Evolutionary conservation across 2,329 filamentous ascomycete species (phyloP).

Genomic region (Pseudofabraea citricarpa): DNA sequence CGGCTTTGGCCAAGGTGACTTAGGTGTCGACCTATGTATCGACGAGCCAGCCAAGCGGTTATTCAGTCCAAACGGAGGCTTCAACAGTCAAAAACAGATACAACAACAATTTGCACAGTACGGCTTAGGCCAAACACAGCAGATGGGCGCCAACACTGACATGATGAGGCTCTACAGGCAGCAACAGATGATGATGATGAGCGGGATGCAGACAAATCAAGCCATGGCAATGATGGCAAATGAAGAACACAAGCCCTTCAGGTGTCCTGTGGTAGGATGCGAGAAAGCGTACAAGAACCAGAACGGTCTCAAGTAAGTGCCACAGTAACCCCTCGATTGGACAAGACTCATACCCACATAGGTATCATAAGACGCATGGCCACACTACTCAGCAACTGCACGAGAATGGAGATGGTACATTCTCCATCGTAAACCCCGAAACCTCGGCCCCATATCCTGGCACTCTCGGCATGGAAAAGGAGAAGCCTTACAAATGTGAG

Average conservation of each 20-base stretch:
- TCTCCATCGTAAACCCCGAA: conserved; percentile 95
- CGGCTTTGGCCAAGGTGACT: conserved; percentile 35
- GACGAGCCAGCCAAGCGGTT: conserved; percentile 93
- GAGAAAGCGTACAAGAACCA: conserved; percentile 99
- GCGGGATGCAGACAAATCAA: conserved; percentile 19
- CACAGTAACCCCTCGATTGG: background rate
- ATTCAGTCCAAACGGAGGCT: conserved; percentile 77
- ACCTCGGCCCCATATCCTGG: conserved; percentile 92
- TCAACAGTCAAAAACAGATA: conserved; percentile 58
- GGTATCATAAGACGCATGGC: conserved; percentile 75
- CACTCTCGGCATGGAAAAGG: conserved; percentile 98
- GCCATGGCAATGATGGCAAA: conserved; percentile 57
- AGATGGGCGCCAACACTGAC: conserved; percentile 55
- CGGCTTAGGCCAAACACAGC: conserved; percentile 59
- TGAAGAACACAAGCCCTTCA: conserved; percentile 96
- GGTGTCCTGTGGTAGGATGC: conserved; percentile 95
- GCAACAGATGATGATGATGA: conserved; percentile 44
- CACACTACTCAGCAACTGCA: conserved; percentile 96
- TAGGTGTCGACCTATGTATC: conserved; percentile 62
- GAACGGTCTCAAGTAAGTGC: conserved; percentile 85
- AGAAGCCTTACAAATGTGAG: conserved; percentile 97
- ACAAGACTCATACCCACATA: conserved; percentile 26
- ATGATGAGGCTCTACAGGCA: conserved; percentile 63
- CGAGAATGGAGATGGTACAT: conserved; percentile 94
- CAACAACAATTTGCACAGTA: conserved; percentile 67